Conservation (phyloP, 2,329 filamentous ascomycete species). For the Cladosporium sphaerospermum region DNA sequence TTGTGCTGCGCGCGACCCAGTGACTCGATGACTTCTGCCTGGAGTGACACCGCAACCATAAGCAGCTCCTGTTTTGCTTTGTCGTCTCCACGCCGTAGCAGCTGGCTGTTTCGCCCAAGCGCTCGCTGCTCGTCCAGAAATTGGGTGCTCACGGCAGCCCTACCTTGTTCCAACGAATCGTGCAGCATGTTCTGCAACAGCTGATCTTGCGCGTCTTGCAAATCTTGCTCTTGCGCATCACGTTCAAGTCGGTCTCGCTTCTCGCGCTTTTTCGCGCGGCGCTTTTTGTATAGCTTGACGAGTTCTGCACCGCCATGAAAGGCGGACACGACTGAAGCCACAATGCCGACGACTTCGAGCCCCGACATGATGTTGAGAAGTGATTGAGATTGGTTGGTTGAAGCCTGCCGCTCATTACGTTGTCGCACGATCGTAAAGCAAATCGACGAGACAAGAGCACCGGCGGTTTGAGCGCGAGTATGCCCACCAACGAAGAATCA, state of each 20-base stretch:
- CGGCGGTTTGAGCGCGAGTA: no score
- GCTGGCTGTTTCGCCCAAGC: constrained; percentile 29
- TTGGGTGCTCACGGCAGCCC: constrained; percentile 34
- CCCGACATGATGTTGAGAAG: constrained; percentile 16
- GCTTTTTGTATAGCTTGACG: constrained; percentile 31
- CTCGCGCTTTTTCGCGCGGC: constrained; percentile 15
- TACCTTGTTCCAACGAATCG: constrained; percentile 33
- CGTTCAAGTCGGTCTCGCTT: not conserved
- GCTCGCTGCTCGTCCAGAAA: constrained; percentile 31
- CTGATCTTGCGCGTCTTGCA: constrained; percentile 22
- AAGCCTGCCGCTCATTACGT: not conserved
- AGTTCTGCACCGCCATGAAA: constrained; percentile 38
- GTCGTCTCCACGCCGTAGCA: constrained; percentile 31
- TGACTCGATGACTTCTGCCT: constrained; percentile 4
- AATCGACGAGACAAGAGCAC: no score
- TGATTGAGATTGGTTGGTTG: not conserved
- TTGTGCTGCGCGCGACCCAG: not conserved
- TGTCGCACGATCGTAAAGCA: no score
- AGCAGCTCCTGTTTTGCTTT: constrained; percentile 10
- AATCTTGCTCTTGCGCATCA: constrained; percentile 10
- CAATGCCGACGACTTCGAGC: constrained; percentile 33
- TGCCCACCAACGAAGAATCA: no score
- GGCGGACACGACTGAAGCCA: constrained; percentile 38
- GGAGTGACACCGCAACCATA: constrained; percentile 1
- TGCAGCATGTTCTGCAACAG: constrained; percentile 34